Conservation (phyloP, 768 basidiomycete species). For the Clavulina sp. region DNA sequence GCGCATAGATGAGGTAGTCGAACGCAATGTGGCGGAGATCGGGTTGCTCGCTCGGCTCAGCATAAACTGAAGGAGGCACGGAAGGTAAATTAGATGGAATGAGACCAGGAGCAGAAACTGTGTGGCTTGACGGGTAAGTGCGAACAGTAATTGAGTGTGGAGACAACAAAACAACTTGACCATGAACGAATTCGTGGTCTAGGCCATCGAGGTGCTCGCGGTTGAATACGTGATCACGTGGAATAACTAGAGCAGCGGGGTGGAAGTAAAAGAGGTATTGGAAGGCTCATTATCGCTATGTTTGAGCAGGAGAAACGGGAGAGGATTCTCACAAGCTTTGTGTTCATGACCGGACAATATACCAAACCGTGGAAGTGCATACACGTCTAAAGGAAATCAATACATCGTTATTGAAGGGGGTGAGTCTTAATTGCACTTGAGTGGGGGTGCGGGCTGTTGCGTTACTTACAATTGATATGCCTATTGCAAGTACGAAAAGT, state of each 20-base stretch:
- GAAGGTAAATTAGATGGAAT: neutral
- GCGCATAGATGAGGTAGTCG: slow-evolving; percentile 3
- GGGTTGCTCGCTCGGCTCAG: too few species aligned
- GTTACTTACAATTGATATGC: neutral
- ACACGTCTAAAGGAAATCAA: slow-evolving; percentile 1
- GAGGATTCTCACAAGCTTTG: slow-evolving; percentile 2
- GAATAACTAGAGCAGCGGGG: slow-evolving; percentile 2
- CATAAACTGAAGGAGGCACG: too few species aligned
- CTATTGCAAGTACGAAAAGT: neutral
- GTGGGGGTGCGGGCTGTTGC: neutral
- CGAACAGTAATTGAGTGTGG: neutral
- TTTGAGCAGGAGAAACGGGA: neutral
- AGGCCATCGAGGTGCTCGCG: neutral
- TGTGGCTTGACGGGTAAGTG: neutral
- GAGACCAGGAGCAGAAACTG: neutral
- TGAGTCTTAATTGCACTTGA: neutral
- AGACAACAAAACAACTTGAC: neutral
- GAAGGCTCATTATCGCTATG: too few species aligned
- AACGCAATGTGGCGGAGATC: too few species aligned
- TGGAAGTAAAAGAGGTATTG: too few species aligned
- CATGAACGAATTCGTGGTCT: slow-evolving; percentile 1
- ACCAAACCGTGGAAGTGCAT: neutral
- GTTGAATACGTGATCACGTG: neutral
- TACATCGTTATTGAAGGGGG: neutral
- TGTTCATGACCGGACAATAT: neutral